Evolutionary conservation across 2,329 filamentous ascomycete species (phyloP), one percentile per base, ranked within the genome.

Genomic region (Stachybotrys chartarum): DNA sequence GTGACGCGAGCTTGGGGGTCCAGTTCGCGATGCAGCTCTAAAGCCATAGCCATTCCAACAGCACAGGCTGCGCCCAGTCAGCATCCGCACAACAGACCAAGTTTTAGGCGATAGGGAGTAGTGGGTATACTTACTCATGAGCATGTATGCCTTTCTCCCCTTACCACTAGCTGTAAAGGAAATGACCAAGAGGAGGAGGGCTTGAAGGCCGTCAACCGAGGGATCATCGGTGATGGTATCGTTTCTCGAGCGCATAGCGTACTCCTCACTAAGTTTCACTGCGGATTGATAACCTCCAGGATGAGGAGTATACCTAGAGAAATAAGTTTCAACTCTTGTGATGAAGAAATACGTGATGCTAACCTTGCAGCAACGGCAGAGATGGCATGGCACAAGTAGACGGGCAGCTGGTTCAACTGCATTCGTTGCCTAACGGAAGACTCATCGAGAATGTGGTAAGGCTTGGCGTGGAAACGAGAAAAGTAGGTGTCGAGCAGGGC

Each of bases 91-190:
- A 42, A 42, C 35, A 14, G 35, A 50, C n/a, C 2, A 30, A 17
- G 7, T 24, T 16, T 30, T 31, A 46, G 35, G 35, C 35, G 5
- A 16, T 16, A 17, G 35, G 39, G 3, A 16, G 6, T n/a, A 18
- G 16, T 35, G 31, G 54, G 18, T 47, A 6, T 18, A 64, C 75
- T 18, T 84, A 90, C 90, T 83, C 62, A 95, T 78, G 45, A 91
- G 78, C 90, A 95, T 95, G 62, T 91, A 94, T 1, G 89, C 86
- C 70, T 89, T 94, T 72, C 90, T 93, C 16, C 90, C 89, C 64
- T 87, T 85, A 30, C 91, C 90, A 32, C 84, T 79, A 42, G 90
- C 90, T 51, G 86, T 90, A 63, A 85, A 92, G 3, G 89, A 86
- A 65, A 87, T 84, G 0, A 87, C 84, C 2, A 96, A 80, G 10